Evolutionary conservation across 1,284 basidiomycete genomes (phyloP), one percentile per base, ranked within the genome.

Genomic region (Ganoderma lingzhi): DNA sequence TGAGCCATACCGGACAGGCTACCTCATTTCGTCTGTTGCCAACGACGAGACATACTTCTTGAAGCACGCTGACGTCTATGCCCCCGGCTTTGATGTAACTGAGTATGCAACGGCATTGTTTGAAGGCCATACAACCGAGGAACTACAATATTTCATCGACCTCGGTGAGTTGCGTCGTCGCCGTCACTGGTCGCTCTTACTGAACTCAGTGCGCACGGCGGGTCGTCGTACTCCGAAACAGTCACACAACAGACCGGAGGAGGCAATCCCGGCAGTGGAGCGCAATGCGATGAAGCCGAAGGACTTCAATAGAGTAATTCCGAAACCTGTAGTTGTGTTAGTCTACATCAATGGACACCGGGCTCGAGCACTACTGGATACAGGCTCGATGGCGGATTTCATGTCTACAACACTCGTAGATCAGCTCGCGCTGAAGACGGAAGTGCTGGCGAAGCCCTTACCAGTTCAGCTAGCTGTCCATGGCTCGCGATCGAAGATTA

Each of bases 211-310:
- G 1, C 42, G 15, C 15, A 15, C 42, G 42, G 3, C 42, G 6
- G 17, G 42, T 17, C 42, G 42, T 17, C 42, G 15, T 17, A 17
- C 15, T 15, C 42, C 42, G 1, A 44, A 17, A 19, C 14, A 44
- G 42, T 6, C 42, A 17, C 14, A 44, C n/a, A n/a, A n/a, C n/a
- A n/a, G n/a, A n/a, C n/a, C n/a, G n/a, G 45, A 48, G 19, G 45
- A n/a, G 6, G n/a, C 45, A 2, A 30, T 19, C 2, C 15, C 32
- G 28, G 30, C 30, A 2, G 15, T 9, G 73, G 78, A 6, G 74
- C 79, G 0, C 65, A 81, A n/a, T 77, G 80, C 6, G 76, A 76
- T 0, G 14, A 70, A 32, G 0, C 63, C 9, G 68, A 75, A 0
- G 75, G 79, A 37, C 75, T 82, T 67, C 51, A 44, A 28, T 0